Percentiles rank a stretch among this genome's conserved stretches.
These are phyloP conservation scores for Syncephalastrum sp. DNA, from an alignment of 371 early-diverging fungal genomes.

Conservation along the genomic window DNA sequence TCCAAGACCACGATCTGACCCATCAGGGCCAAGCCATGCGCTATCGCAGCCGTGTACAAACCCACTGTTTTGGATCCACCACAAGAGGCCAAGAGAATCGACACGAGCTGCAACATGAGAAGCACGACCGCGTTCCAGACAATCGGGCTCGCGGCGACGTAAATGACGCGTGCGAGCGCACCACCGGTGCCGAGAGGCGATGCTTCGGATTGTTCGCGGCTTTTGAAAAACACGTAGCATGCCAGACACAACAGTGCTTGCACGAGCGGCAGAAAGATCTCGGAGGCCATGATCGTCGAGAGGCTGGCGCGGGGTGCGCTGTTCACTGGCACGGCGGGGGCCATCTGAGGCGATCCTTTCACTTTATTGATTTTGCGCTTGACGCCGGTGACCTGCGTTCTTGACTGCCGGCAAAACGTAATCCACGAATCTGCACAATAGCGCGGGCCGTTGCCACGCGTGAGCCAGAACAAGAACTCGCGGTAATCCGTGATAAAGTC, in stretches of 20 bases:
- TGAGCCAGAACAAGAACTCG: constrained; percentile 78
- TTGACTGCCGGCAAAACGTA: constrained; percentile 70
- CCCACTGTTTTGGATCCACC: constrained; percentile 61
- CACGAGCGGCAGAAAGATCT: constrained; percentile 75
- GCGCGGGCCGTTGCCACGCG: constrained; percentile 66
- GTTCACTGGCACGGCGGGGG: constrained; percentile 43
- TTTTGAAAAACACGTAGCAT: constrained; percentile 63
- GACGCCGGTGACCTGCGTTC: constrained; percentile 75
- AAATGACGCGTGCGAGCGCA: constrained; percentile 49
- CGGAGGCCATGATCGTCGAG: constrained; percentile 70
- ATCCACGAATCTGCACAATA: constrained; percentile 79
- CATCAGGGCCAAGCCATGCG: constrained; percentile 62
- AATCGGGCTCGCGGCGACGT: constrained; percentile 69
- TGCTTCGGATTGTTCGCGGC: constrained; percentile 32
- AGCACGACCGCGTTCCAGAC: constrained; percentile 67
- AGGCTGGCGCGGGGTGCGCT: constrained; percentile 69
- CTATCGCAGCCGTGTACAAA: constrained; percentile 63
- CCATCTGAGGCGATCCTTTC: constrained; percentile 26
- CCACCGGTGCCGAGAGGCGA: constrained; percentile 29
- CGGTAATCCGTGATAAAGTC: constrained; percentile 82
- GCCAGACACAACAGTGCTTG: constrained; percentile 61
- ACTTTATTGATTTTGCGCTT: constrained; percentile 46
- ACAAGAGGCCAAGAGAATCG: constrained; percentile 59
- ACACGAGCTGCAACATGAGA: constrained; percentile 63
- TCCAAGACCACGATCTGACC: constrained; percentile 61